A percentile compares a stretch with the other conserved stretches of the same genome.
These are phyloP conservation scores for Quercus ilex DNA, from an alignment of 306 rosid species.

Conservation along the genomic window DNA sequence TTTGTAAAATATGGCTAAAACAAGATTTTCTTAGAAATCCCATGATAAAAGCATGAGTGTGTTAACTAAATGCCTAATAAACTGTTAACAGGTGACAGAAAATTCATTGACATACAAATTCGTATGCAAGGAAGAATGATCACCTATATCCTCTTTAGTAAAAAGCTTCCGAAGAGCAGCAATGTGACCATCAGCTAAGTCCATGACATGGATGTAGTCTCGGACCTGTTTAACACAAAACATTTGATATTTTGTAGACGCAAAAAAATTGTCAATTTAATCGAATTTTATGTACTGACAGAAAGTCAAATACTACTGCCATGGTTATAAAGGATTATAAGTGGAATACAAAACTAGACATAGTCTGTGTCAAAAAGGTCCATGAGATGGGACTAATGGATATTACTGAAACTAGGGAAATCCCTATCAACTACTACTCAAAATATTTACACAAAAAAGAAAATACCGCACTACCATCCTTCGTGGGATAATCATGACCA, in stretches of 20 bases:
- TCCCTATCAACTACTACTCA: neutral
- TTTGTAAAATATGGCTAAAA: neutral
- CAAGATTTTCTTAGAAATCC: neutral
- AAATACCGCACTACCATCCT: too few species aligned
- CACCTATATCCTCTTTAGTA: too few species aligned
- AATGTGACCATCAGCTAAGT: too few species aligned
- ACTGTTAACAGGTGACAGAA: too few species aligned
- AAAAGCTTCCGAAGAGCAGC: too few species aligned
- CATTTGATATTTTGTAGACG: neutral
- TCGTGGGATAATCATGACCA: constrained; percentile 38
- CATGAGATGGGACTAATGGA: neutral
- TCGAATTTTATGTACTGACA: neutral
- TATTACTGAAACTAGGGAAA: neutral
- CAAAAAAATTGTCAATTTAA: neutral
- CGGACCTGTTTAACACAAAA: constrained; percentile 45
- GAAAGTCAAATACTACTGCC: too few species aligned
- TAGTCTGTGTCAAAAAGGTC: neutral
- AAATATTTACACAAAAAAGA: neutral
- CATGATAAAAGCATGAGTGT: neutral
- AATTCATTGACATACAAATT: too few species aligned
- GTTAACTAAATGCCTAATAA: too few species aligned
- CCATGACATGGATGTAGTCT: too few species aligned
- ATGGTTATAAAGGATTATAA: neutral
- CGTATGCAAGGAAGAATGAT: too few species aligned
- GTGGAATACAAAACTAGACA: neutral